phyloP scores from a whole-genome alignment of 768 basidiomycete genomes.

The Boletus sensibilis region DNA sequence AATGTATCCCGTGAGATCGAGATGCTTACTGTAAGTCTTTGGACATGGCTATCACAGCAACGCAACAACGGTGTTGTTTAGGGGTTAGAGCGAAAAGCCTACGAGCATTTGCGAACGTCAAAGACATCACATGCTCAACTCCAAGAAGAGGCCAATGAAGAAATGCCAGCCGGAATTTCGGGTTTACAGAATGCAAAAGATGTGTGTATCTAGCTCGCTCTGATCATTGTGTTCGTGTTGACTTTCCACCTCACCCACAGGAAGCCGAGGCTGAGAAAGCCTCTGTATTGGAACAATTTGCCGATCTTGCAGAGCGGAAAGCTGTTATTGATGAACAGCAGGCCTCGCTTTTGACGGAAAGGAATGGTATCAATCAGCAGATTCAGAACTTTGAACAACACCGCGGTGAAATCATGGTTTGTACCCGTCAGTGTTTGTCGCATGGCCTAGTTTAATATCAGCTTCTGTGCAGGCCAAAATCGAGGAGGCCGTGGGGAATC shows the following conservation, averaged over 20 bases:
- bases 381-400: constrained; percentile 52
- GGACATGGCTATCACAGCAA: not conserved
- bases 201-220: constrained; percentile 35
- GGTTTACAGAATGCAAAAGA: constrained; percentile 53
- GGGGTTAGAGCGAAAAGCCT: constrained; percentile 20
- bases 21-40: constrained; percentile 34
- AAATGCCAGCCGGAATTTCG: constrained; percentile 62
- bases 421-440: constrained; percentile 13
- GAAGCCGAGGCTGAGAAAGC: constrained; percentile 55
- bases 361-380: constrained; percentile 45
- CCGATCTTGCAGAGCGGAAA: constrained; percentile 45
- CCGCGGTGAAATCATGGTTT: constrained; percentile 45
- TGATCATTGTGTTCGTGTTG: not conserved
- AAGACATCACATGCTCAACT: constrained; percentile 41
- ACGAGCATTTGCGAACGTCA: constrained; percentile 30
- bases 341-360: constrained; percentile 40
- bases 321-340: constrained; percentile 48
- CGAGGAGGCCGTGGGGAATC: constrained; percentile 45
- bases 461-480: constrained; percentile 45
- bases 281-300: constrained; percentile 47
- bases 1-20: constrained; percentile 32
- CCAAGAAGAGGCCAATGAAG: constrained; percentile 64
- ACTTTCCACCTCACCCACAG: constrained; percentile 34
- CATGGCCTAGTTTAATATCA: not conserved
- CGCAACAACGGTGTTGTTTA: constrained; percentile 1